Conservation (phyloP, 306 rosid species). For the Aeschynomene evenia region DNA sequence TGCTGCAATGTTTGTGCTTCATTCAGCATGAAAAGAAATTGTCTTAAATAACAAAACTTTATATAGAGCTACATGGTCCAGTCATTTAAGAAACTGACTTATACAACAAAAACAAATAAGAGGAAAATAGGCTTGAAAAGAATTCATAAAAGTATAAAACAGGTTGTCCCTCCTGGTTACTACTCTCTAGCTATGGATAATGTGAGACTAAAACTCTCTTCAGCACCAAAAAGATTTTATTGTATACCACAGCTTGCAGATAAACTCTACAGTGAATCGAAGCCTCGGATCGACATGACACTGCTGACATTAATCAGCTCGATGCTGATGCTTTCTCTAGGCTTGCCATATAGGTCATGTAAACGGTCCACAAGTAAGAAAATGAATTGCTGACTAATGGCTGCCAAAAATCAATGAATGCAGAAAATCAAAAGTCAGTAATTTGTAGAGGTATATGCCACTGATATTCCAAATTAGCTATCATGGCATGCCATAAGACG, state of each 20-base stretch:
- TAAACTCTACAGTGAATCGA: slow-evolving; percentile 8
- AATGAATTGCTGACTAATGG: slow-evolving; percentile 91
- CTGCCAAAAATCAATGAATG: slow-evolving; percentile 53
- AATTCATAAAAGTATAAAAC: slow-evolving; percentile 21
- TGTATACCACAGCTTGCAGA: slow-evolving; percentile 30
- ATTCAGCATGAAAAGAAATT: background rate
- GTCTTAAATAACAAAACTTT: slow-evolving; percentile 16
- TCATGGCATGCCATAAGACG: slow-evolving; percentile 7
- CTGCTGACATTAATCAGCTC: slow-evolving; percentile 32
- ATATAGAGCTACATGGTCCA: slow-evolving; percentile 16
- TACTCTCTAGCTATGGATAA: slow-evolving; percentile 21
- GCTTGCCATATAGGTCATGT: slow-evolving; percentile 92
- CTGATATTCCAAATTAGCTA: slow-evolving; percentile 15
- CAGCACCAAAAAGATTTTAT: slow-evolving; percentile 5
- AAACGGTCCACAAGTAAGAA: slow-evolving; percentile 88
- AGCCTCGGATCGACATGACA: slow-evolving; percentile 14
- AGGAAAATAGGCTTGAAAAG: background rate
- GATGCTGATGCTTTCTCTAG: slow-evolving; percentile 54
- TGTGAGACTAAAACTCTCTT: slow-evolving; percentile 17
- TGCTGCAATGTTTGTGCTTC: background rate
- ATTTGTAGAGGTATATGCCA: background rate
- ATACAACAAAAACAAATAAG: slow-evolving; percentile 16
- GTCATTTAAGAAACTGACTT: background rate
- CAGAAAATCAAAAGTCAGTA: slow-evolving; percentile 24
- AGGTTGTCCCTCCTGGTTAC: slow-evolving; percentile 16